Conservation (phyloP, 2,329 filamentous ascomycete genomes). For the Bipolaris bicolor region DNA sequence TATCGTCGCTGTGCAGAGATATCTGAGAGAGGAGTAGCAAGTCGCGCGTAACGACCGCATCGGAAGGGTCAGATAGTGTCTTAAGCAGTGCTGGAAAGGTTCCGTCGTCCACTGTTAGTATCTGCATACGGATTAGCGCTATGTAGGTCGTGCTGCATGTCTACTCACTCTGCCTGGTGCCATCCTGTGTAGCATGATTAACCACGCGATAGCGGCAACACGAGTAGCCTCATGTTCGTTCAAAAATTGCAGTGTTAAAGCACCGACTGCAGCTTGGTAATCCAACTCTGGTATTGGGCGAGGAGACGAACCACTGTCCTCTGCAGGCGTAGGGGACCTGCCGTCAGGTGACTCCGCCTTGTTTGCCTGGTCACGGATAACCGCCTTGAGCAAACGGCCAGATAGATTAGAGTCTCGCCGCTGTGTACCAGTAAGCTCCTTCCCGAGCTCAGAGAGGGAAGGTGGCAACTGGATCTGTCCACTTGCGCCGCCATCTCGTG, state of each 20-base stretch:
- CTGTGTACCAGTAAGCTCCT: conserved; percentile 52
- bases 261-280: conserved; percentile 92
- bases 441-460: conserved; percentile 47
- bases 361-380: conserved; percentile 41
- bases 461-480: conserved; percentile 53
- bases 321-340: conserved; percentile 52
- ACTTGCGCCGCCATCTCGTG: conserved; percentile 49
- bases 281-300: conserved; percentile 73
- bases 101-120: conserved; percentile 91
- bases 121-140: conserved; percentile 34
- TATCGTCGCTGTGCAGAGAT: conserved; percentile 93
- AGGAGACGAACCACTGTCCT: conserved; percentile 54
- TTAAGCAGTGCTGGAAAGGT: conserved; percentile 96
- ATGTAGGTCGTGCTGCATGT: background rate
- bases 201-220: conserved; percentile 91
- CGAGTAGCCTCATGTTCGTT: conserved; percentile 97
- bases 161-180: conserved; percentile 79
- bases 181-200: conserved; percentile 97
- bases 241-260: conserved; percentile 88
- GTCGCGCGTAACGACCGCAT: conserved; percentile 94
- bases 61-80: conserved; percentile 91
- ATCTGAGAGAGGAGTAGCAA: conserved; percentile 94
- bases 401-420: conserved; percentile 49
- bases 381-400: conserved; percentile 42
- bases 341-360: conserved; percentile 36